Conservation (phyloP, 2,329 filamentous ascomycete species). For the Aspergillus pseudonomiae region DNA sequence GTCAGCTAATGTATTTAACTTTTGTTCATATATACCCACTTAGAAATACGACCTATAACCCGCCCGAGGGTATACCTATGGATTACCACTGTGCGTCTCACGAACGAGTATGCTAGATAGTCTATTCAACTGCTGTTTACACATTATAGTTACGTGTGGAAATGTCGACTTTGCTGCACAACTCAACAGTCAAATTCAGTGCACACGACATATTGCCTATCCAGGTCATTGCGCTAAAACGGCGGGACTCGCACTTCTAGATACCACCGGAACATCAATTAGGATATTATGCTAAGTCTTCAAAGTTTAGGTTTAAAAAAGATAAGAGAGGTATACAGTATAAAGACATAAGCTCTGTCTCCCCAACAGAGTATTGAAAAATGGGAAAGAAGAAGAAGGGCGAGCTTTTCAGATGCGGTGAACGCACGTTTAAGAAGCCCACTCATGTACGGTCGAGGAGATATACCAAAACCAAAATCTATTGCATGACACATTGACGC, state of each 20-base stretch:
- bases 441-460: slow-evolving; percentile 20
- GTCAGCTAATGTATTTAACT: background rate
- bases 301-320: slow-evolving; percentile 26
- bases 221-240: background rate
- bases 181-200: background rate
- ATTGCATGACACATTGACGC: slow-evolving; percentile 33
- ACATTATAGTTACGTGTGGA: background rate
- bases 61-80: background rate
- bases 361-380: slow-evolving; percentile 24
- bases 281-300: slow-evolving; percentile 37
- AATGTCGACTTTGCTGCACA: background rate
- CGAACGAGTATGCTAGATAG: background rate
- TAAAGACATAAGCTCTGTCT: slow-evolving; percentile 37
- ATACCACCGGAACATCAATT: slow-evolving; percentile 25
- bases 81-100: background rate
- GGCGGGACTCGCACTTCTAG: background rate
- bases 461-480: slow-evolving; percentile 35
- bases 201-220: background rate
- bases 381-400: slow-evolving; percentile 21
- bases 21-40: background rate
- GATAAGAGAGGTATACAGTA: slow-evolving; percentile 35
- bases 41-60: background rate
- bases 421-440: slow-evolving; percentile 13
- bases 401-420: slow-evolving; percentile 22
- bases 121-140: background rate